Conservation (phyloP, 1,139 yeast species). For the Eremothecium coryli region DNA sequence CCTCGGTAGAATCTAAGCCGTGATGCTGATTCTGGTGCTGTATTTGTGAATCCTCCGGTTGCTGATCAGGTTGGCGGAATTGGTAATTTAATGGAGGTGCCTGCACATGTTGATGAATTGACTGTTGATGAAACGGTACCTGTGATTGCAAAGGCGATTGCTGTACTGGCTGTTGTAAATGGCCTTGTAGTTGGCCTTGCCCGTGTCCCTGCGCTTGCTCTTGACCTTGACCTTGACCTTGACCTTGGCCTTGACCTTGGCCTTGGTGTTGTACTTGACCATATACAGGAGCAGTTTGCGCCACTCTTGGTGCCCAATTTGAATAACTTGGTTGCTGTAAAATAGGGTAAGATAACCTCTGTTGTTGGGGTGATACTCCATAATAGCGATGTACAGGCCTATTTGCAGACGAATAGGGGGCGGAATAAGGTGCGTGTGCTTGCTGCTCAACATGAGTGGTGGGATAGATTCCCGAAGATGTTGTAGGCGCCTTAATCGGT, state of each 20-base stretch:
- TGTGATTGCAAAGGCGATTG: constrained; percentile 3
- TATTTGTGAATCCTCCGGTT: not conserved
- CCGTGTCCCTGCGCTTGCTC: no score
- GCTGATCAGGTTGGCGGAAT: constrained; percentile 6
- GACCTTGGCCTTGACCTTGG: no score
- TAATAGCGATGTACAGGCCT: constrained; percentile 1
- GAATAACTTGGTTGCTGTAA: not conserved
- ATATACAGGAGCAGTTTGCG: constrained; percentile 2
- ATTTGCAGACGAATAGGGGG: not conserved
- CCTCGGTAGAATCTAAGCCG: not conserved
- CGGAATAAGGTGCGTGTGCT: not conserved
- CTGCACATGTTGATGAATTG: constrained; percentile 11
- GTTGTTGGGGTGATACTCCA: not conserved
- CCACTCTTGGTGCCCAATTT: constrained; percentile 1
- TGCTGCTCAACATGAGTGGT: constrained; percentile 1
- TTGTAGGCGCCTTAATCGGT: constrained; percentile 2
- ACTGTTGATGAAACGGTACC: constrained; percentile 3
- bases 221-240: no score
- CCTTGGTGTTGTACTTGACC: no score
- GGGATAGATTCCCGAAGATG: constrained; percentile 1
- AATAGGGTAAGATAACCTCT: constrained; percentile 1
- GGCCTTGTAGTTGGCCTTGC: not conserved
- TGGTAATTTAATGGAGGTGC: constrained; percentile 1
- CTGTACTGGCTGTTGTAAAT: constrained; percentile 3
- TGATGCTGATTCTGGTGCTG: not conserved